Base-by-base conservation (phyloP, 139 green algal species). In the Pycnococcus provasolii region DNA sequence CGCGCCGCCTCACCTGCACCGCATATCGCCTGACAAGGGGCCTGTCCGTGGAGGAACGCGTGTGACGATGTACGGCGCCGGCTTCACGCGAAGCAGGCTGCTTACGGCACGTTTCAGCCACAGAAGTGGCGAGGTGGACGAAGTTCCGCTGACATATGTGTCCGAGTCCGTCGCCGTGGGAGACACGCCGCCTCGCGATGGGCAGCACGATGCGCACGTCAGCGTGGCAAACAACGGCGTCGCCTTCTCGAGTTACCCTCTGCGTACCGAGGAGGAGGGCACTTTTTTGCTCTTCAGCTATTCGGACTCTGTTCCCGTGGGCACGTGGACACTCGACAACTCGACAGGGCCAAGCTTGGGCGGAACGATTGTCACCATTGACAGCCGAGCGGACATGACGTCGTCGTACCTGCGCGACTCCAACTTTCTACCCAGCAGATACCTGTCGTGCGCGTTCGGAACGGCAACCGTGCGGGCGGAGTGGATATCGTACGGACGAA, bases 191-290 rank as follows among this genome's bases (percentile, higher is more conserved):
- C 42, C 61, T 13, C 41, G 61, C 3, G 43, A 42, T 42, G 4
- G 4, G 3, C 9, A 9, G 15, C 15, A 9, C 3, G 3, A 5
- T 9, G 42, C 9, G 42, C 61, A 68, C 44, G 42, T 68, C 43
- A 57, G 43, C 13, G 61, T 68, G 43, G 6, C 61, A n/a, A 68
- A 68, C 43, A 55, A 68, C 61, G 61, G 61, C n/a, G 43, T 55
- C 6, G 43, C 11, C 4, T 68, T 15, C 15, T 45, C 5, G 4
- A 6, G 43, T 9, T 58, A 15, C 11, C 61, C 61, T 9, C 5
- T 57, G 42, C 39, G 44, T n/a, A 55, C 4, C 3, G 61, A 54
- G 42, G 4, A 55, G 43, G 42, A 68, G 61, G 61, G 61, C 43
- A 68, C 43, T 9, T 68, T 46, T n/a, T 50, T 68, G 42, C 54